Evolutionary conservation across 495 filamentous ascomycete genomes (phyloP).

Genomic region (Mycothermus thermophilus): DNA sequence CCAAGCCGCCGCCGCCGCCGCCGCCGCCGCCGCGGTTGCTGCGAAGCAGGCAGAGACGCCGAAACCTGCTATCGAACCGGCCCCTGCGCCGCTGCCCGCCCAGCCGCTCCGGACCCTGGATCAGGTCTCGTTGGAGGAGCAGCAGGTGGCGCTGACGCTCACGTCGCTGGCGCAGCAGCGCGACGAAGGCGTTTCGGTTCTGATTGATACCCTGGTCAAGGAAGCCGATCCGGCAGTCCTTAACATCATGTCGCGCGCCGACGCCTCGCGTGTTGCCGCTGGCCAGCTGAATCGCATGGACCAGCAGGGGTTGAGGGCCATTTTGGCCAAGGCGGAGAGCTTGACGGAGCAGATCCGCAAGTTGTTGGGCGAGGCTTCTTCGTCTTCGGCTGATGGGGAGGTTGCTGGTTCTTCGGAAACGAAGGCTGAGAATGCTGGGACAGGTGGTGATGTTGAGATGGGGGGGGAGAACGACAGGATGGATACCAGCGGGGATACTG

Average conservation of each 20-base stretch:
- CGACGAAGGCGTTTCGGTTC: slow-evolving; percentile 17
- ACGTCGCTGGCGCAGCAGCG: slow-evolving; percentile 24
- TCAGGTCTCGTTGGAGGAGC: slow-evolving; percentile 23
- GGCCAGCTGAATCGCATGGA: slow-evolving; percentile 15
- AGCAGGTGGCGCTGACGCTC: slow-evolving; percentile 45
- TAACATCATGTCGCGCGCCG: slow-evolving; percentile 22
- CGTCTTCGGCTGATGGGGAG: slow-evolving; percentile 1
- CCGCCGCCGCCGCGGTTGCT: too few relatives aligned
- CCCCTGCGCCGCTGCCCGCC: slow-evolving; percentile 1
- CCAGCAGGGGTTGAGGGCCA: slow-evolving; percentile 21
- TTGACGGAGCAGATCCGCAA: slow-evolving; percentile 5
- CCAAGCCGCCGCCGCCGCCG: too few relatives aligned
- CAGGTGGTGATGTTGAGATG: too few relatives aligned
- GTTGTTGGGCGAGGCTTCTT: slow-evolving; percentile 5
- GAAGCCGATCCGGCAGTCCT: slow-evolving; percentile 15
- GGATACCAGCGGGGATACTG: too few relatives aligned
- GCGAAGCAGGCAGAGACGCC: slow-evolving; percentile 6
- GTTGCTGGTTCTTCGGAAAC: neutral
- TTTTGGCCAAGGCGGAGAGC: slow-evolving; percentile 20
- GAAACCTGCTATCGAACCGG: slow-evolving; percentile 9
- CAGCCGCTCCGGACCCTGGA: slow-evolving; percentile 5
- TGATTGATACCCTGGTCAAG: slow-evolving; percentile 32
- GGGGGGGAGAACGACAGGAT: too few relatives aligned
- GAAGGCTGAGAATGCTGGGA: slow-evolving; percentile 5
- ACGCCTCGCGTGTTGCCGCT: slow-evolving; percentile 17